These are phyloP conservation scores for Ensete ventricosum DNA, from an alignment of 176 grass and related monocot genomes.

Conservation along the genomic window DNA sequence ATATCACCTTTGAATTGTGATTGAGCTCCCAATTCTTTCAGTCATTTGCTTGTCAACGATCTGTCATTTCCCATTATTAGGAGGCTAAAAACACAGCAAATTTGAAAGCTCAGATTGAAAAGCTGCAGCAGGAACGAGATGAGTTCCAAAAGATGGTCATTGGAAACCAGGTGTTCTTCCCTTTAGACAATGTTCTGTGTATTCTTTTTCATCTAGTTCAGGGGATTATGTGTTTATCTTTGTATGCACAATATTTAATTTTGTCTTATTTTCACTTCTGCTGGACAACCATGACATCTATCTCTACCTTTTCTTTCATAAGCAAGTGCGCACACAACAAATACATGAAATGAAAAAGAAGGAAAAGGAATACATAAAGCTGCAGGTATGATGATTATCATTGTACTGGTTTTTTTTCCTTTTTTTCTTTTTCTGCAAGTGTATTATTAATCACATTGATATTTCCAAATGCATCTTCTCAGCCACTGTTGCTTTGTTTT, in stretches of 20 bases:
- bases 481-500: background rate
- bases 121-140: slow-evolving; percentile 89
- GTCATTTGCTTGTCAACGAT: background rate
- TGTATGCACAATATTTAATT: background rate
- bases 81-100: slow-evolving; percentile 79
- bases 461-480: background rate
- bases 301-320: slow-evolving; percentile 24
- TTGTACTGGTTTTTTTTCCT: background rate
- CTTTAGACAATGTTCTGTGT: background rate
- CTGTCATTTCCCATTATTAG: slow-evolving; percentile 33
- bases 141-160: slow-evolving; percentile 99
- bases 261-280: slow-evolving; percentile 1
- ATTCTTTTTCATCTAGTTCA: background rate
- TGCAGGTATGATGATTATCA: slow-evolving; percentile 54
- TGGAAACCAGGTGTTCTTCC: slow-evolving; percentile 72
- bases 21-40: background rate
- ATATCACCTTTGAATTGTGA: background rate
- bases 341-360: slow-evolving; percentile 99
- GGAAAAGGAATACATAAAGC: slow-evolving; percentile 91
- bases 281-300: background rate
- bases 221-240: slow-evolving; percentile 5
- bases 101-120: slow-evolving; percentile 92
- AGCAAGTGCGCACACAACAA: slow-evolving; percentile 95
- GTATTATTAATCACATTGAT: background rate
- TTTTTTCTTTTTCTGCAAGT: background rate